These are phyloP conservation scores for Blastobotrys chiropterorum DNA, from an alignment of 805 yeast species.

Conservation along the genomic window DNA sequence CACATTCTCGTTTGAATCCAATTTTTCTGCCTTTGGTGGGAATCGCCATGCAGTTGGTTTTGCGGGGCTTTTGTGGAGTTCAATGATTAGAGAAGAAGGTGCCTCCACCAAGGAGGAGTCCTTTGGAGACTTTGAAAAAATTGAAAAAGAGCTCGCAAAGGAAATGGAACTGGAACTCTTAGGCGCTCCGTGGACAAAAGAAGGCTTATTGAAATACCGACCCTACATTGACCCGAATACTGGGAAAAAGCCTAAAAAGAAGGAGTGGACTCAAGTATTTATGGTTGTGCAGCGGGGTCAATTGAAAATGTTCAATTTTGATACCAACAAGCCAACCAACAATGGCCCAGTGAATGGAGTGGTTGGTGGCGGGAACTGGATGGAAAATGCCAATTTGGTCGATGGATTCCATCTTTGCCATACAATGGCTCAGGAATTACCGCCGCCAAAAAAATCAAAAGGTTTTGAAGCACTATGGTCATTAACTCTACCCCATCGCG, in stretches of 20 bases:
- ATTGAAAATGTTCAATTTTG: slow-evolving; percentile 50
- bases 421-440: slow-evolving; percentile 35
- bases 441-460: slow-evolving; percentile 29
- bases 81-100: slow-evolving; percentile 25
- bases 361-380: slow-evolving; percentile 65
- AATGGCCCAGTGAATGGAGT: slow-evolving; percentile 24
- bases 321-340: slow-evolving; percentile 15
- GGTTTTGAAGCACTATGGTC: slow-evolving; percentile 44
- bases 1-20: slow-evolving; percentile 35
- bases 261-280: slow-evolving; percentile 45
- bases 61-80: slow-evolving; percentile 27
- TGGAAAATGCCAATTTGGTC: slow-evolving; percentile 52
- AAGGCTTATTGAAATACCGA: slow-evolving; percentile 50
- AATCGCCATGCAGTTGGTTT: slow-evolving; percentile 28
- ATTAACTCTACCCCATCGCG: slow-evolving; percentile 45
- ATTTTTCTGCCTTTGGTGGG: slow-evolving; percentile 21
- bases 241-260: slow-evolving; percentile 23
- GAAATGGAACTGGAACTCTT: slow-evolving; percentile 57
- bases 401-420: slow-evolving; percentile 49
- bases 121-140: slow-evolving; percentile 24
- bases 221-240: slow-evolving; percentile 25
- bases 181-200: slow-evolving; percentile 77
- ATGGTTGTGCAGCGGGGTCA: slow-evolving; percentile 68
- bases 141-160: slow-evolving; percentile 37
- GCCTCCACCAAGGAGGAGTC: slow-evolving; percentile 16